phyloP scores from a whole-genome alignment of 257 asterid species.

The Echium plantagineum region DNA sequence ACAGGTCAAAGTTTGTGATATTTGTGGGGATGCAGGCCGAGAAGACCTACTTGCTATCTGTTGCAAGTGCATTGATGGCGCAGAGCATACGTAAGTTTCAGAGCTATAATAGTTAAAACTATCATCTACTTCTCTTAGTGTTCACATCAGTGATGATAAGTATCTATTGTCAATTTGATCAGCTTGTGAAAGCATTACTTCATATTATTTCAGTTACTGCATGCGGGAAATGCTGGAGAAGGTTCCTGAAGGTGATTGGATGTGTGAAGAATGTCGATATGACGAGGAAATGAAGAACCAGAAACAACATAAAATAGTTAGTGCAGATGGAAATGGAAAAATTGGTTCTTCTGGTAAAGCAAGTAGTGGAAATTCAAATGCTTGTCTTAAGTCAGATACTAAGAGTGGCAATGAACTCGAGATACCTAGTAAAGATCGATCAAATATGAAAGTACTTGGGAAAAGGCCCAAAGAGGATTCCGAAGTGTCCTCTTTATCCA shows the following conservation, averaged over 20 bases:
- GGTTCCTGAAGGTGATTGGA: conserved; percentile 83
- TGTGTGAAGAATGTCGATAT: conserved; percentile 85
- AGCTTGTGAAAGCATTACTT: conserved; percentile 2
- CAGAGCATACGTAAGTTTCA: conserved; percentile 80
- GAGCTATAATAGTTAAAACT: conserved; percentile 1
- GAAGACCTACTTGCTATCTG: conserved; percentile 90
- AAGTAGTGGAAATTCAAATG: conserved; percentile 28
- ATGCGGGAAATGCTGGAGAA: conserved; percentile 59
- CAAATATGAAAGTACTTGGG: conserved; percentile 24
- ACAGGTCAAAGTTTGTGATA: conserved; percentile 95
- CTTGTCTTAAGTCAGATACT: conserved; percentile 15
- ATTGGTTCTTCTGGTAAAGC: conserved; percentile 41
- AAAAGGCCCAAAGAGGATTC: conserved; percentile 58
- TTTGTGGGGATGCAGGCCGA: conserved; percentile 91
- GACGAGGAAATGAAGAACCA: conserved; percentile 30
- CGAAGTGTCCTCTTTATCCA: conserved; percentile 57
- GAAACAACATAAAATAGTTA: conserved; percentile 34
- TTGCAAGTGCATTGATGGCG: conserved; percentile 82
- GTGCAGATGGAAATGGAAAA: conserved; percentile 38
- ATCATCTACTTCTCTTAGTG: background rate
- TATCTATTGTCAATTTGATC: conserved; percentile 10
- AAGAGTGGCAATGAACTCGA: conserved; percentile 24
- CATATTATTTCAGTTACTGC: conserved; percentile 61
- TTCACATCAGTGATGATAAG: background rate
- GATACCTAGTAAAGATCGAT: conserved; percentile 4